Conservation (phyloP, 352 stramenopile species). For the Globisporangium lucens region DNA sequence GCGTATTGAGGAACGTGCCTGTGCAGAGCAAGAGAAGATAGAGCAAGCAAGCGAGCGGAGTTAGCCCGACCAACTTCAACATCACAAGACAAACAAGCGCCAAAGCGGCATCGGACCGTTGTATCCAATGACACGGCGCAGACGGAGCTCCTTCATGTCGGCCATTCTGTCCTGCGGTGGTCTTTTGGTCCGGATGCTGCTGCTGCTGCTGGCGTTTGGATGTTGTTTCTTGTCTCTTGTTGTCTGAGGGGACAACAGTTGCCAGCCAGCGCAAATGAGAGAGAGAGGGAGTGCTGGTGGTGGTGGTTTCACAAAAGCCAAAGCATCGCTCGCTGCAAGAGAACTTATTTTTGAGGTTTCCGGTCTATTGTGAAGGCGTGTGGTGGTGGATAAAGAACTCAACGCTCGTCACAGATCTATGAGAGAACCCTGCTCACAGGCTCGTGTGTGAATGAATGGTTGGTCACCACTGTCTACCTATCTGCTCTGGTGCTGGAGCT, state of each 20-base stretch:
- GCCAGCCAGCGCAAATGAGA: neutral
- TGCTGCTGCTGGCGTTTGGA: neutral
- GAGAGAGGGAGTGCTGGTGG: neutral
- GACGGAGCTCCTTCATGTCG: slow-evolving; percentile 68
- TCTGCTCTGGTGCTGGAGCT: slow-evolving; percentile 23
- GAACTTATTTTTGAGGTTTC: neutral
- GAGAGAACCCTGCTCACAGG: neutral
- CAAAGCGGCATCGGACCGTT: slow-evolving; percentile 40
- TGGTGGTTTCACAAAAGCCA: slow-evolving; percentile 7
- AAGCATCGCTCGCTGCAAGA: neutral
- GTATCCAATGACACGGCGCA: slow-evolving; percentile 78
- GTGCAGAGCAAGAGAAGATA: neutral
- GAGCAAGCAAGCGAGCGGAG: neutral
- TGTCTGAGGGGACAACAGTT: slow-evolving; percentile 4
- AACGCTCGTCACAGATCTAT: neutral
- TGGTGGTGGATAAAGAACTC: neutral
- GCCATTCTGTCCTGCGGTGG: slow-evolving; percentile 32
- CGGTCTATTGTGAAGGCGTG: neutral
- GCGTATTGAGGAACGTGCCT: slow-evolving; percentile 64
- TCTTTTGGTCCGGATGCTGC: neutral
- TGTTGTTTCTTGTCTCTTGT: neutral
- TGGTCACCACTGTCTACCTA: neutral
- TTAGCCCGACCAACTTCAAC: neutral
- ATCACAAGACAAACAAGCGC: too few relatives aligned
- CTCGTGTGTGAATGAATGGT: too few relatives aligned